A percentile compares a stretch with the other conserved stretches of the same genome.
phyloP scores from a whole-genome alignment of 352 stramenopile genomes.

The Phytophthora tubulina region DNA sequence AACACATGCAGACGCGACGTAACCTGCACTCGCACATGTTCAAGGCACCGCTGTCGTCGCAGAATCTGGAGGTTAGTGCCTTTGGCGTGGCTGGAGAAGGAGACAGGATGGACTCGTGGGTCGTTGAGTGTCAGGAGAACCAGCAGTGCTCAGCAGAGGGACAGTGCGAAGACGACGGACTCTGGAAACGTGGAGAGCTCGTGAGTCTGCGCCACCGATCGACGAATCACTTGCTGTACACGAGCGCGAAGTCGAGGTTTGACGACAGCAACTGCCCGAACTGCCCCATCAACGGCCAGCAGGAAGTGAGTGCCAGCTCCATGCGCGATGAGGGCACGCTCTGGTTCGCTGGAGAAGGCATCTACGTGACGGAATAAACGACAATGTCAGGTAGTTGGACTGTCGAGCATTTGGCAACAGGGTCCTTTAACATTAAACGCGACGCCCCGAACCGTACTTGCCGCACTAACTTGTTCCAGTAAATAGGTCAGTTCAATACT shows the following conservation, averaged over 20 bases:
- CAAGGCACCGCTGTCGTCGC: constrained; percentile 65
- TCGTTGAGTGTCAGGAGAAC: constrained; percentile 79
- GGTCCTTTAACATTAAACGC: constrained; percentile 42
- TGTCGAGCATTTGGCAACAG: constrained; percentile 11
- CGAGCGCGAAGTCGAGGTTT: constrained; percentile 61
- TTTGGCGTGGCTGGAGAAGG: constrained; percentile 86
- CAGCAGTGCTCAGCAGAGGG: constrained; percentile 76
- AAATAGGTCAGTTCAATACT: neutral
- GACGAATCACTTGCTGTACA: constrained; percentile 66
- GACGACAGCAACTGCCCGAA: constrained; percentile 84
- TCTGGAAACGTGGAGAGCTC: constrained; percentile 83
- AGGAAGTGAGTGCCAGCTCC: constrained; percentile 79
- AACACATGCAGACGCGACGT: constrained; percentile 78
- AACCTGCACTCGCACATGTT: constrained; percentile 87
- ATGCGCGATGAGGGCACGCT: constrained; percentile 61
- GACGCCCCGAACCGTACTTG: constrained; percentile 17
- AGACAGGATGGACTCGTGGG: constrained; percentile 74
- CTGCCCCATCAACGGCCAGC: constrained; percentile 88
- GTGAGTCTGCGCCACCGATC: constrained; percentile 69
- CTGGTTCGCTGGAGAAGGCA: constrained; percentile 86
- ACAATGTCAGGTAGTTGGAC: constrained; percentile 24
- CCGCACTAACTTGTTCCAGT: constrained; percentile 8
- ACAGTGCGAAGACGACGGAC: constrained; percentile 74
- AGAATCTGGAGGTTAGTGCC: constrained; percentile 78
- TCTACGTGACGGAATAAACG: constrained; percentile 75